Evolutionary conservation across 2,329 filamentous ascomycete species (phyloP).

Genomic region (Trichoderma asperellum): DNA sequence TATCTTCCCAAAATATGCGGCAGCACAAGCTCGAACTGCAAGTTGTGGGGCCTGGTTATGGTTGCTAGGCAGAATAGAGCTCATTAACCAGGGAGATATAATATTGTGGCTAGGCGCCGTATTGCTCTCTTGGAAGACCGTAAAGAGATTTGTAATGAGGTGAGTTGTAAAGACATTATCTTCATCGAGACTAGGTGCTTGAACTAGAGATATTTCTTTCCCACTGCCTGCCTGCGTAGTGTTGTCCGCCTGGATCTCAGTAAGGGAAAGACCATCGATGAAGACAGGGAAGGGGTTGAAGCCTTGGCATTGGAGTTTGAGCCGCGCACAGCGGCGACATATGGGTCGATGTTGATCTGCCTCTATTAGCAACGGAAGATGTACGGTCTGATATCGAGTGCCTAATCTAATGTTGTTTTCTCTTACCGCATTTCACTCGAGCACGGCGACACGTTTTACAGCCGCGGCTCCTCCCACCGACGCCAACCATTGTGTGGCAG

Average conservation of each 20-base stretch:
- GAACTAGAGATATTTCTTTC: neutral
- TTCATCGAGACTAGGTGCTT: neutral
- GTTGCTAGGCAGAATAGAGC: neutral
- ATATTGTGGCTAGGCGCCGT: neutral
- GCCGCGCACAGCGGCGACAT: neutral
- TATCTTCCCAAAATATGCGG: constrained; percentile 7
- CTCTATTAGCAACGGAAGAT: neutral
- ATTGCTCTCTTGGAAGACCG: neutral
- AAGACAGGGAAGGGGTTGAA: neutral
- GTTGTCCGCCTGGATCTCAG: neutral
- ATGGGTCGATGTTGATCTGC: neutral
- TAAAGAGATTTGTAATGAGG: neutral
- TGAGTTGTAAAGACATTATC: neutral
- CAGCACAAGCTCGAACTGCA: constrained; percentile 14
- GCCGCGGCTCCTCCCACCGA: constrained; percentile 11
- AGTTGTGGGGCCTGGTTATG: constrained; percentile 5
- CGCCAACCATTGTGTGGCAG: neutral
- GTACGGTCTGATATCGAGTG: neutral
- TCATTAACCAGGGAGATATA: constrained; percentile 5
- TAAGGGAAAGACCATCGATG: neutral
- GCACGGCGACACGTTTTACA: constrained; percentile 19
- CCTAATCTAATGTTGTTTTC: neutral
- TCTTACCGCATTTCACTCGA: constrained; percentile 17
- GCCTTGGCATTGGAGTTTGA: neutral
- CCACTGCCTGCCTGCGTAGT: neutral